These are phyloP conservation scores for Kodamaea leandrae DNA, from an alignment of 805 yeast species.

Conservation along the genomic window DNA sequence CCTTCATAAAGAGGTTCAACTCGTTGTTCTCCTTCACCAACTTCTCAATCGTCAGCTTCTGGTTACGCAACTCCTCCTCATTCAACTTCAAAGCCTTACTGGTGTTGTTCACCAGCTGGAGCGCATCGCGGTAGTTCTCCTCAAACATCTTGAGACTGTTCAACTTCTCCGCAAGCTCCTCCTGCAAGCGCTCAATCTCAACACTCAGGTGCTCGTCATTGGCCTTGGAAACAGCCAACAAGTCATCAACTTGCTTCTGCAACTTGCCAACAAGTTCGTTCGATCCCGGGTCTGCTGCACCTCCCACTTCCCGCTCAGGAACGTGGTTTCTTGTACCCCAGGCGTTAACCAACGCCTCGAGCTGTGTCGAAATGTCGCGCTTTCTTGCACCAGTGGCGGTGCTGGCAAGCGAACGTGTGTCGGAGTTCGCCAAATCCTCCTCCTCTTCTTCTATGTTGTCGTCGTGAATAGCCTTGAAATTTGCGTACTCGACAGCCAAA, in stretches of 20 bases:
- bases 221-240: constrained; percentile 47
- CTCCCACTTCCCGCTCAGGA: constrained; percentile 5
- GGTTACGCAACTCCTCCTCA: constrained; percentile 65
- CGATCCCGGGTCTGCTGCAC: neutral
- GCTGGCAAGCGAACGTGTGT: constrained; percentile 24
- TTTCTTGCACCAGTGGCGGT: constrained; percentile 22
- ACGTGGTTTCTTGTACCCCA: constrained; percentile 25
- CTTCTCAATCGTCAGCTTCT: constrained; percentile 53
- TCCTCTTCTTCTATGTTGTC: constrained; percentile 30
- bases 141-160: constrained; percentile 44
- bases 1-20: constrained; percentile 50
- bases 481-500: constrained; percentile 43
- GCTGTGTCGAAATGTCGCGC: constrained; percentile 32
- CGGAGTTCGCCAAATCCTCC: constrained; percentile 12
- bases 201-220: constrained; percentile 15
- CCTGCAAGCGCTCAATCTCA: constrained; percentile 34
- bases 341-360: constrained; percentile 33
- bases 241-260: constrained; percentile 56
- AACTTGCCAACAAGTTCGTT: constrained; percentile 36
- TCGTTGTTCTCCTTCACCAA: constrained; percentile 69
- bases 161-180: constrained; percentile 31
- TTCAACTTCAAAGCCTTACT: constrained; percentile 71
- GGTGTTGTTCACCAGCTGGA: constrained; percentile 70
- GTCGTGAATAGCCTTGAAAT: constrained; percentile 36
- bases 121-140: constrained; percentile 66